Evolutionary conservation across 2,329 filamentous ascomycete species (phyloP), one percentile per base, ranked within the genome.

Genomic region (Albophoma yamanashiensis): DNA sequence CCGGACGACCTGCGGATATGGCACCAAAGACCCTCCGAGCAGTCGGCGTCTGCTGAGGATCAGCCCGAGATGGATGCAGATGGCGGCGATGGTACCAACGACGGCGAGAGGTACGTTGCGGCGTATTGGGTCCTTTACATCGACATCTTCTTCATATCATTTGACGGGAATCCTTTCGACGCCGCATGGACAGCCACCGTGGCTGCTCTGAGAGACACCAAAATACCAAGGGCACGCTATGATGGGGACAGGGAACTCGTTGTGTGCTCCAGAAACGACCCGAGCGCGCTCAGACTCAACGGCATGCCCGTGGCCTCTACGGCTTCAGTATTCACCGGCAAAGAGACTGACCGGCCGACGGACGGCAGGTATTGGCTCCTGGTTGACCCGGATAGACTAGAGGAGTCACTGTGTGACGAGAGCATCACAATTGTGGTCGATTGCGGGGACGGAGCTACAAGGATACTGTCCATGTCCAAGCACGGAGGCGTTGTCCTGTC

Each of bases 61-160:
- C 62, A 64, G 17, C 73, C 77, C 59, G 71, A 78, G 4, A 74
- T 76, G 6, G 76, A 75, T 1, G 68, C 68, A 0, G 67, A 70
- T 9, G 66, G 65, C 31, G 58, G 59, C 20, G 64, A 63, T 4
- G 69, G 75, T 6, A 69, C 43, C n/a, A 50, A 70, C 45, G 70
- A 67, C 20, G 75, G 72, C 53, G 72, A 75, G 14, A 71, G 70
- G 8, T 70, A 70, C n/a, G 74, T 93, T 14, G 93, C 89, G 71
- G 94, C 89, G 0, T 97, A 95, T 73, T 99, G 93, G 94, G 87
- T 90, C 12, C 84, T 99, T 25, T 97, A 96, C 74, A 89, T 99
- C 65, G 93, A 97, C 70, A 81, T 97, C n/a, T 83, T 97, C 69
- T 94, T 96, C 75, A 88, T 99, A 65, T 95, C 91, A 0, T 85